phyloP scores from a whole-genome alignment of 1,284 basidiomycete species.

The Bjerkandera adusta region DNA sequence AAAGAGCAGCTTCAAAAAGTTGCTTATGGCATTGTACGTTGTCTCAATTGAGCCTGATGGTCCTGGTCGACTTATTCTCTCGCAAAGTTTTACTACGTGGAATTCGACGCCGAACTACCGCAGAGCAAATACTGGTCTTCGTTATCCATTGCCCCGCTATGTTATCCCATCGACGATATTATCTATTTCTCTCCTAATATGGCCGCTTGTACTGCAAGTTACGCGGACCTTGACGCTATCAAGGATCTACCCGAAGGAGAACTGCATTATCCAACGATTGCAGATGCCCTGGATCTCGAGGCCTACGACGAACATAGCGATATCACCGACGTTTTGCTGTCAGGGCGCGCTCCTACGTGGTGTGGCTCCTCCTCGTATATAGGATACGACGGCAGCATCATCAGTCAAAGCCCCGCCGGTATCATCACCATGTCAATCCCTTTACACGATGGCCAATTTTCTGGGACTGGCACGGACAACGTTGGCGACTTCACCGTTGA shows the following conservation, averaged over 20 bases:
- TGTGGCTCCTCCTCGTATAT: background rate
- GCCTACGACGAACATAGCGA: background rate
- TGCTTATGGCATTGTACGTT: slow-evolving; percentile 27
- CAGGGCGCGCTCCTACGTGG: background rate
- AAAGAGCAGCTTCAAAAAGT: slow-evolving; percentile 24
- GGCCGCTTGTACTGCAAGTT: background rate
- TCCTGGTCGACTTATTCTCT: background rate
- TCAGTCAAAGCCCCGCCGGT: background rate
- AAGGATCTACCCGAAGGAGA: background rate
- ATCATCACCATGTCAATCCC: background rate
- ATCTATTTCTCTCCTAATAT: background rate
- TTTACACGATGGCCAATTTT: background rate
- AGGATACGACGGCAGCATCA: background rate
- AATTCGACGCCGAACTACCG: background rate
- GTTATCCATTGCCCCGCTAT: background rate
- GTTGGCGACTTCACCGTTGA: background rate
- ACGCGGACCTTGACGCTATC: background rate
- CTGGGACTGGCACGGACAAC: background rate
- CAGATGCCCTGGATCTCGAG: background rate
- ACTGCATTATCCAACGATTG: background rate
- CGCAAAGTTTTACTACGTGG: background rate
- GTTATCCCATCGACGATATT: background rate
- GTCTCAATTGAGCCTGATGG: background rate
- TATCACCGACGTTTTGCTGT: no score
- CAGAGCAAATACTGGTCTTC: background rate